Conservation (phyloP, 2,329 filamentous ascomycete species). For the Pyrenochaeta sp. region DNA sequence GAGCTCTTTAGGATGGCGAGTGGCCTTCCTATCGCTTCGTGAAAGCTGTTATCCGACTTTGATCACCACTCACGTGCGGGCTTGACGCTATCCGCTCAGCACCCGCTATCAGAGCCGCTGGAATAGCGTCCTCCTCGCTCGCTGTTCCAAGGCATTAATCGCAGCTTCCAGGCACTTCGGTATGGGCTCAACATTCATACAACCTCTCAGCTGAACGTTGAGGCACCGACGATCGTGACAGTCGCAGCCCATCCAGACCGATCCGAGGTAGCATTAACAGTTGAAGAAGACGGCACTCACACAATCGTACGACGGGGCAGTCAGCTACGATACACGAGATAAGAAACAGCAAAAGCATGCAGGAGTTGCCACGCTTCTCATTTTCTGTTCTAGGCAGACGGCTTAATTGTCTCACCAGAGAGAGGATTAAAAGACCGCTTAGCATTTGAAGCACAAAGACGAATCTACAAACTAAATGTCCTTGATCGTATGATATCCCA, state of each 20-base stretch:
- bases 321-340: too few relatives aligned
- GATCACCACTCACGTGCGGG: not conserved
- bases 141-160: not conserved
- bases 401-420: not conserved
- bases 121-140: not conserved
- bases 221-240: not conserved
- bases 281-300: too few relatives aligned
- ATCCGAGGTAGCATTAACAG: too few relatives aligned
- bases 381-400: not conserved
- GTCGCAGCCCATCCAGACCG: too few relatives aligned
- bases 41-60: conserved; percentile 9
- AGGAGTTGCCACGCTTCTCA: not conserved
- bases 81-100: not conserved
- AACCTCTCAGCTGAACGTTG: not conserved
- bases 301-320: too few relatives aligned
- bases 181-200: not conserved
- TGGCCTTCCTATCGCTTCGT: conserved; percentile 53
- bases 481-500: too few relatives aligned
- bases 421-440: too few relatives aligned
- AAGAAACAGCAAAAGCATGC: too few relatives aligned
- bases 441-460: too few relatives aligned
- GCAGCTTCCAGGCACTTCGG: not conserved
- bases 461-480: too few relatives aligned
- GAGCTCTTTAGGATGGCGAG: conserved; percentile 59
- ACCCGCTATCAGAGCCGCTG: not conserved